Percentiles rank a stretch among this genome's conserved stretches.
Evolutionary conservation across 345 rosid genomes (phyloP).

Genomic region (Bruguiera parviflora): DNA sequence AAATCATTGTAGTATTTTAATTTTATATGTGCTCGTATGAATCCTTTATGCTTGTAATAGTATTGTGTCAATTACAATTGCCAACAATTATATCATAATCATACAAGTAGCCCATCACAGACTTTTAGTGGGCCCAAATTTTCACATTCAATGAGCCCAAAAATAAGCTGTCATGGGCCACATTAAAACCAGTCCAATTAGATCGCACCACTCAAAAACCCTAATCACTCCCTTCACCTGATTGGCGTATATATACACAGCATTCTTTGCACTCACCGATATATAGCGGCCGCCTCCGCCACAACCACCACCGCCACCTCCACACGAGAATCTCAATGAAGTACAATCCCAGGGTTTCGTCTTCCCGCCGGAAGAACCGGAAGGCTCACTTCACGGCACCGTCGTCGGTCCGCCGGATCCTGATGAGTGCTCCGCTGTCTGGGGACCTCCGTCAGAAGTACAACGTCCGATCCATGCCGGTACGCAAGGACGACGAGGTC

Average conservation of each 20-base stretch:
- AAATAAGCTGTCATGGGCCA: background rate
- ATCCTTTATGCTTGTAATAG: too few species aligned
- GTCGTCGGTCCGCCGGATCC: constrained; percentile 62
- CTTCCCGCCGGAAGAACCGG: constrained; percentile 77
- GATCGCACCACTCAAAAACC: background rate
- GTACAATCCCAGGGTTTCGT: constrained; percentile 69
- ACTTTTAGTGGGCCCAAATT: too few species aligned
- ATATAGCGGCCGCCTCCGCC: background rate
- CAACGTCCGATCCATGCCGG: constrained; percentile 77
- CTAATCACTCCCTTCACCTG: too few species aligned
- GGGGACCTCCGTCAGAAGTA: constrained; percentile 69
- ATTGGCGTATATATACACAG: background rate
- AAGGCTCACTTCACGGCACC: constrained; percentile 81
- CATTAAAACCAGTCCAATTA: background rate
- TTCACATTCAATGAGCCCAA: background rate
- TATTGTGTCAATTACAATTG: too few species aligned
- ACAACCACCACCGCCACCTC: background rate
- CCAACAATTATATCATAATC: too few species aligned
- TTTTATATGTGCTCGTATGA: too few species aligned
- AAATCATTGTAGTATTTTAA: too few species aligned
- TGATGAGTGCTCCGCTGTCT: constrained; percentile 73
- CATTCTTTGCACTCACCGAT: constrained; percentile 13
- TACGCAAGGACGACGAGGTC: constrained; percentile 80
- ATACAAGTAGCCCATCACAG: too few species aligned
- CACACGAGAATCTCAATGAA: constrained; percentile 37